These are phyloP conservation scores for Cyclotella baltica DNA, from an alignment of 108 stramenopile genomes.

Conservation along the genomic window DNA sequence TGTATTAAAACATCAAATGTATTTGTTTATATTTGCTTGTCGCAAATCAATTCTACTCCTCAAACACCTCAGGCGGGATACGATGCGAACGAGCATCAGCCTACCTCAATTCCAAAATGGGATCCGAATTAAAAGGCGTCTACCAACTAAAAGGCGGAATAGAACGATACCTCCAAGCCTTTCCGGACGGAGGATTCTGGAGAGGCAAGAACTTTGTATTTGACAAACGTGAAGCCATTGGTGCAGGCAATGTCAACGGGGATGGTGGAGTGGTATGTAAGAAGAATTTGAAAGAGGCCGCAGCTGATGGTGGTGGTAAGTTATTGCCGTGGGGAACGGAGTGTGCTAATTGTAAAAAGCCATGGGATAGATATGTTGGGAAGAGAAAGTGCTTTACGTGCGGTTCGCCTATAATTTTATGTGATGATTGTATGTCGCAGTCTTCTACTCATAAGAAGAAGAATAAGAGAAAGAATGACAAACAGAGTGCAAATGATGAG, in stretches of 20 bases:
- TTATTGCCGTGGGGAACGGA: constrained; percentile 52
- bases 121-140: constrained; percentile 80
- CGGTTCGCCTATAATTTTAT: constrained; percentile 92
- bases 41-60: neutral
- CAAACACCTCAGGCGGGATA: constrained; percentile 64
- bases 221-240: constrained; percentile 90
- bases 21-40: neutral
- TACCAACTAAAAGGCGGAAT: constrained; percentile 91
- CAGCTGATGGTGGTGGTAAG: constrained; percentile 21
- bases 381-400: constrained; percentile 91
- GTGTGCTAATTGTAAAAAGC: constrained; percentile 63
- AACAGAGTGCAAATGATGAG: neutral
- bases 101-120: constrained; percentile 84
- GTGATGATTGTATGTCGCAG: constrained; percentile 78
- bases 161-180: constrained; percentile 84
- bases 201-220: constrained; percentile 86
- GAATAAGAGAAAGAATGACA: constrained; percentile 25
- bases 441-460: constrained; percentile 42
- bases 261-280: constrained; percentile 82
- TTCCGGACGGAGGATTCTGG: constrained; percentile 90
- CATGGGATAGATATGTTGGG: constrained; percentile 93
- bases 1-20: constrained; percentile 5
- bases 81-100: constrained; percentile 92
- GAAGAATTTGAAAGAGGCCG: constrained; percentile 49
- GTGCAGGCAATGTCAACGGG: constrained; percentile 77